A percentile compares a stretch with the other conserved stretches of the same genome.
Conservation (phyloP, 169 alveolate genomes). For the Theileria annulata region DNA sequence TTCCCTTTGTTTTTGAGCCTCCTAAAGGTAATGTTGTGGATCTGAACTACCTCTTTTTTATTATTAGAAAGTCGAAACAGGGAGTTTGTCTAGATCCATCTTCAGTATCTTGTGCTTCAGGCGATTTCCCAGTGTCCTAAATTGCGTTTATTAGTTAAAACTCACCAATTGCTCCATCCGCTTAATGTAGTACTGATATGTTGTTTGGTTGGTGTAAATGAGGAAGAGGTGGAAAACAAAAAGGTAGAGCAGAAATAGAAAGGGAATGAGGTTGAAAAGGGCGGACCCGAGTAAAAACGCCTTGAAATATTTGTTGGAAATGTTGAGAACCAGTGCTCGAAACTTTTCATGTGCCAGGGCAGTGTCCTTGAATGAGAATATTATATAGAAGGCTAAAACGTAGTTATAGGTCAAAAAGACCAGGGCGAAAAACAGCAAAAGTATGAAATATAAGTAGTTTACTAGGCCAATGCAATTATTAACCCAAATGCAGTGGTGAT, state of each 20-base stretch:
- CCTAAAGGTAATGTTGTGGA: neutral
- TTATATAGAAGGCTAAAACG: neutral
- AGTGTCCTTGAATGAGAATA: constrained; percentile 5
- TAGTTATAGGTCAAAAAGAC: constrained; percentile 11
- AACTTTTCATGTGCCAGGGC: constrained; percentile 10
- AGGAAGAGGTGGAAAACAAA: constrained; percentile 8
- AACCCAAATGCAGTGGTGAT: constrained; percentile 90
- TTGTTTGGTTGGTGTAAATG: constrained; percentile 1
- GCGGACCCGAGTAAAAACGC: neutral
- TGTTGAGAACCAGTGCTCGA: constrained; percentile 26
- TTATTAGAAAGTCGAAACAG: constrained; percentile 9
- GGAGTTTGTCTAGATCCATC: neutral
- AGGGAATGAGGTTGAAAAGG: constrained; percentile 3
- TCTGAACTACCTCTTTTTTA: constrained; percentile 3
- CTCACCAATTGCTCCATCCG: constrained; percentile 17
- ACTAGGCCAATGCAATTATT: constrained; percentile 86
- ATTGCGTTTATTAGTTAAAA: neutral
- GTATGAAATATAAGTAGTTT: constrained; percentile 63
- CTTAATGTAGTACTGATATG: constrained; percentile 15
- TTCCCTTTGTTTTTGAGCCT: neutral
- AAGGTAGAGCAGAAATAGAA: neutral
- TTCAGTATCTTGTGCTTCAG: neutral
- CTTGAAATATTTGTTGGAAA: neutral
- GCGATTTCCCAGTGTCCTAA: neutral
- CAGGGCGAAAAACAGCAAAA: constrained; percentile 33